Conservation (phyloP, 306 rosid species). For the Gleditsia sinensis region DNA sequence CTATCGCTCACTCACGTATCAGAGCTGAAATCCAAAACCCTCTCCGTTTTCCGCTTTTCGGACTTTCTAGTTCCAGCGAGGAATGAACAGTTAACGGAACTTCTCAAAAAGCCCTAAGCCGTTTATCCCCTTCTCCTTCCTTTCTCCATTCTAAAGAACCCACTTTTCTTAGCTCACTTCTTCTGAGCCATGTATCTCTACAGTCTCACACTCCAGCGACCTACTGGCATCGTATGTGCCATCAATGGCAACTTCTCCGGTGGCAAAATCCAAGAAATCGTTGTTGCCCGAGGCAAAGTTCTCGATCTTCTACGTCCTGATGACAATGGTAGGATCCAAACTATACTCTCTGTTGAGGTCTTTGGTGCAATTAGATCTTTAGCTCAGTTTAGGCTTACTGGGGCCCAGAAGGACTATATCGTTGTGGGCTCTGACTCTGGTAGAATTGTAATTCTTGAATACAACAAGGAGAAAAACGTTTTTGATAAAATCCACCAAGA, state of each 20-base stretch:
- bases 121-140: background rate
- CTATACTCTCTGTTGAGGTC: constrained; percentile 88
- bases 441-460: constrained; percentile 84
- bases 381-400: constrained; percentile 86
- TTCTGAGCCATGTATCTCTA: constrained; percentile 76
- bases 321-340: constrained; percentile 87
- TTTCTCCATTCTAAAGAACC: background rate
- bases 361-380: constrained; percentile 87
- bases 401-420: constrained; percentile 83
- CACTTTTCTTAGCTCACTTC: background rate
- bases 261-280: constrained; percentile 87
- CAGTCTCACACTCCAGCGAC: constrained; percentile 87
- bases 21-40: background rate
- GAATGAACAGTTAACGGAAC: background rate
- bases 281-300: constrained; percentile 87
- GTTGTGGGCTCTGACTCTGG: constrained; percentile 96
- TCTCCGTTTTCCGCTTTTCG: background rate
- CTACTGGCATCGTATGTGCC: constrained; percentile 91
- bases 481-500: constrained; percentile 92
- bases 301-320: constrained; percentile 98
- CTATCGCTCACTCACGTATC: background rate
- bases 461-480: constrained; percentile 82
- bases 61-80: background rate
- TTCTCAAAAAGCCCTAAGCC: background rate
- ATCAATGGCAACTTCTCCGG: constrained; percentile 98